A percentile compares a stretch with the other conserved stretches of the same genome.
Evolutionary conservation across 2,329 filamentous ascomycete genomes (phyloP).

Genomic region (Colletotrichum sp.): DNA sequence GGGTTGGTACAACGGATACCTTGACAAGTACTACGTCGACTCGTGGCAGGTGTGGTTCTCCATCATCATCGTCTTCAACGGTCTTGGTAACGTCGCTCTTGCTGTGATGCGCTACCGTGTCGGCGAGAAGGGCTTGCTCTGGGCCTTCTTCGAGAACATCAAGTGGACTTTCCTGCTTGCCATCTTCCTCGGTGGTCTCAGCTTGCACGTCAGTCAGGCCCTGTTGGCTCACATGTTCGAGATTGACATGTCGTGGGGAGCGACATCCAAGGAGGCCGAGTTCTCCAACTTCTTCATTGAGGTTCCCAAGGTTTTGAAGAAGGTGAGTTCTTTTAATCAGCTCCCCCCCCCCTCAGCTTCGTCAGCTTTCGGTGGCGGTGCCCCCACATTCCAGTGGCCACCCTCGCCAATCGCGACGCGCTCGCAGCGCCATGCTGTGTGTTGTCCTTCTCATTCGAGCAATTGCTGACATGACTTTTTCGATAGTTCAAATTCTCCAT

Average conservation of each 20-base stretch:
- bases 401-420: conserved; percentile 19
- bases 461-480: background rate
- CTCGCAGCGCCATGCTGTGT: conserved; percentile 22
- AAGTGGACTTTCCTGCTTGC: conserved; percentile 77
- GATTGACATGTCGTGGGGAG: conserved; percentile 85
- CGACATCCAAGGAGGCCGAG: conserved; percentile 82
- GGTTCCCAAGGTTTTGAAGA: conserved; percentile 77
- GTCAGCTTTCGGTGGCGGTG: background rate
- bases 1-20: conserved; percentile 77
- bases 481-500: conserved; percentile 74
- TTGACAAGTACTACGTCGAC: conserved; percentile 82
- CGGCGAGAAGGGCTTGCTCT: conserved; percentile 65
- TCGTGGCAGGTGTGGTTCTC: conserved; percentile 82
- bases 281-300: conserved; percentile 87
- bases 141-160: conserved; percentile 66
- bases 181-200: conserved; percentile 83
- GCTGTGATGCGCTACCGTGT: conserved; percentile 76
- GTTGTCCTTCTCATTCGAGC: background rate
- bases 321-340: conserved; percentile 59
- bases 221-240: conserved; percentile 83
- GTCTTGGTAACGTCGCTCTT: conserved; percentile 73
- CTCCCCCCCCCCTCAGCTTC: conserved; percentile 24
- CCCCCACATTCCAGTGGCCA: conserved; percentile 28
- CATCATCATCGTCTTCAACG: conserved; percentile 79
- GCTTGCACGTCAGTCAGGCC: conserved; percentile 80